Percentiles rank a stretch among this genome's conserved stretches.
These are phyloP conservation scores for Paramecium primaurelia DNA, from an alignment of 73 alveolate genomes.

Conservation along the genomic window DNA sequence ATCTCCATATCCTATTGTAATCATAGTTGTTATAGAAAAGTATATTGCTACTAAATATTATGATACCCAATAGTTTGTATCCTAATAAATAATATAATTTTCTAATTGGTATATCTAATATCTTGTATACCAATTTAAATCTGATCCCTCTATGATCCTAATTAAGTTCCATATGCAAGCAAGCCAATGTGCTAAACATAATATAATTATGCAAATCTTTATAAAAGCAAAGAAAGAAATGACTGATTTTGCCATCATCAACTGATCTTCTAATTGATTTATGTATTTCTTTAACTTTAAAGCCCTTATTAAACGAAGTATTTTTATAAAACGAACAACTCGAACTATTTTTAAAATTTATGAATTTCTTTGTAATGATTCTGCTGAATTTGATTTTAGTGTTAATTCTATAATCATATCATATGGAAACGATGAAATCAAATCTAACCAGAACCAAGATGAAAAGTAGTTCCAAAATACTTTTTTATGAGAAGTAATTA, in stretches of 20 bases:
- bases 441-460: conserved; percentile 9
- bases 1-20: conserved; percentile 97
- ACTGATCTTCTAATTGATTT: neutral
- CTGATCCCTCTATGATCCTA: neutral
- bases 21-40: conserved; percentile 88
- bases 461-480: neutral
- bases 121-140: neutral
- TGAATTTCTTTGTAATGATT: neutral
- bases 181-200: conserved; percentile 33
- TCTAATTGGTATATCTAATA: neutral
- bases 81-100: neutral
- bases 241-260: neutral
- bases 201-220: neutral
- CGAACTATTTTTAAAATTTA: conserved; percentile 19
- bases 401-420: neutral
- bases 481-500: neutral
- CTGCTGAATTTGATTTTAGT: neutral
- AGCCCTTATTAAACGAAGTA: conserved; percentile 27
- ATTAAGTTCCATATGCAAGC: conserved; percentile 31
- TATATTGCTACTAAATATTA: conserved; percentile 56
- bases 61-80: neutral
- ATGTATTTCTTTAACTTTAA: neutral
- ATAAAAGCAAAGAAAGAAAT: neutral
- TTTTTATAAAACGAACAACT: neutral
- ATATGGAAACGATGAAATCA: conserved; percentile 24